Evolutionary conservation across 2,329 filamentous ascomycete species (phyloP).

Genomic region (Aspergillus cejpii): DNA sequence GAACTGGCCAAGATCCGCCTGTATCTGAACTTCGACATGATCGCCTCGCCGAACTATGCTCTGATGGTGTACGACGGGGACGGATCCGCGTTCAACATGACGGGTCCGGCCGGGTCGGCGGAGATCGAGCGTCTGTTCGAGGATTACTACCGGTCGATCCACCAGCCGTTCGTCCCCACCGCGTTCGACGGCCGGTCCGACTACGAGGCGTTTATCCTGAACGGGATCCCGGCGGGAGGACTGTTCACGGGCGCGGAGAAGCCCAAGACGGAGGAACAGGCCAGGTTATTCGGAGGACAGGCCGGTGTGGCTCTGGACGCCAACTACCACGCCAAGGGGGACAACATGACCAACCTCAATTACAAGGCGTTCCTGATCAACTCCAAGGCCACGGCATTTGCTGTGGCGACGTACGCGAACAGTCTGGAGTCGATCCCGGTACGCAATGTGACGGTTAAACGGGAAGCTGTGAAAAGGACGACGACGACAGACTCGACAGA

Average conservation of each 20-base stretch:
- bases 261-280: constrained; percentile 64
- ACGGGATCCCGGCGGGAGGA: constrained; percentile 66
- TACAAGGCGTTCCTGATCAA: constrained; percentile 25
- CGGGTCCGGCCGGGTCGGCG: constrained; percentile 57
- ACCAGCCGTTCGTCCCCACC: constrained; percentile 61
- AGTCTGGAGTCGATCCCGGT: constrained; percentile 19
- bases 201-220: constrained; percentile 68
- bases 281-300: constrained; percentile 61
- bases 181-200: constrained; percentile 74
- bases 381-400: constrained; percentile 22
- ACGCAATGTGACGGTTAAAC: constrained; percentile 6
- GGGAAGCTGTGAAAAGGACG: constrained; percentile 1
- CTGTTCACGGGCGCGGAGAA: constrained; percentile 73
- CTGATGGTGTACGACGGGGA: constrained; percentile 49
- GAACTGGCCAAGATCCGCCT: constrained; percentile 56
- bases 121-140: constrained; percentile 63
- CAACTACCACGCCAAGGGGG: constrained; percentile 52
- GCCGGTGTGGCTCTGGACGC: constrained; percentile 53
- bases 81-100: constrained; percentile 44
- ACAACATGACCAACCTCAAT: constrained; percentile 51
- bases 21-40: constrained; percentile 68
- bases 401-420: constrained; percentile 25
- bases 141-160: constrained; percentile 57
- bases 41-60: constrained; percentile 56
- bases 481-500: constrained; percentile 7